Percentiles rank a stretch among this genome's conserved stretches.
phyloP scores from a whole-genome alignment of 108 stramenopile species.

The Schizochytrium sp. region DNA sequence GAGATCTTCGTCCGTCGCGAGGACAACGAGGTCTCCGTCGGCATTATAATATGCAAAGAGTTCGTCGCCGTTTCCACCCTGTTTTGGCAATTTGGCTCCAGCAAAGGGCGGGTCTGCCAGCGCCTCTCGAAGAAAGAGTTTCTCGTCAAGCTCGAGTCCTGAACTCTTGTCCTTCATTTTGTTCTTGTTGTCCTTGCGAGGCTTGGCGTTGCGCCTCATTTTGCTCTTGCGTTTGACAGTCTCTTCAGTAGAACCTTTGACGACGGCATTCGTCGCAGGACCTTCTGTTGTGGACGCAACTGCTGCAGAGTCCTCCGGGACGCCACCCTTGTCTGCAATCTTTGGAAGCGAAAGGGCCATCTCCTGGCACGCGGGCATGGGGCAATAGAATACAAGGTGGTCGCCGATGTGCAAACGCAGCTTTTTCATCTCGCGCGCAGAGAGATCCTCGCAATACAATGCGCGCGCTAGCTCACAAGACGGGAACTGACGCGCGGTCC shows the following conservation, averaged over 20 bases:
- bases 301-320: too few species aligned
- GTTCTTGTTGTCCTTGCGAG: neutral
- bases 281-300: too few species aligned
- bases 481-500: neutral
- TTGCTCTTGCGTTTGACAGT: neutral
- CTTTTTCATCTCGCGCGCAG: neutral
- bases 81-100: neutral
- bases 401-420: neutral
- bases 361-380: neutral
- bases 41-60: neutral
- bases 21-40: neutral
- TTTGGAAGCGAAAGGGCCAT: neutral
- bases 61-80: neutral
- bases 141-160: neutral
- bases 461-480: neutral
- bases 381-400: neutral
- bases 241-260: too few species aligned
- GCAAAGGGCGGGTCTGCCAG: neutral
- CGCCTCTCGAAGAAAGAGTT: neutral
- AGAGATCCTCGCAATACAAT: neutral
- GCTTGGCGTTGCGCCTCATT: neutral
- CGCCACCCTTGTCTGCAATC: neutral
- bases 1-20: neutral
- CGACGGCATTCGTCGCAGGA: too few species aligned
- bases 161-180: neutral